Conservation (phyloP, 495 filamentous ascomycete species). For the Pyrenula aspistea region DNA sequence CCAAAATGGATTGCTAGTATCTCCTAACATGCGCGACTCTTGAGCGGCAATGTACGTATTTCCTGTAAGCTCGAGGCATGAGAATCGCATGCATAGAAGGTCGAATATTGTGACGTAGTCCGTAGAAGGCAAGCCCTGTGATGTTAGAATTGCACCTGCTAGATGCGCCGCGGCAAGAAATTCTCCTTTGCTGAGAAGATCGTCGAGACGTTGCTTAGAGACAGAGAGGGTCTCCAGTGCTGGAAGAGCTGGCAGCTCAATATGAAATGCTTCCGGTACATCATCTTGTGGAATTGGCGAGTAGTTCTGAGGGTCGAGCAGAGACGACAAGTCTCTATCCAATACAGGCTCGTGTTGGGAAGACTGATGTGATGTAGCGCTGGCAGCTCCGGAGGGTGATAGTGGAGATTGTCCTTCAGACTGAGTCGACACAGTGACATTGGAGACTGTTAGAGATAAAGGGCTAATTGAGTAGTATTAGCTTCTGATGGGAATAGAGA, state of each 20-base stretch:
- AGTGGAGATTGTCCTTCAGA: slow-evolving; percentile 34
- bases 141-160: slow-evolving; percentile 25
- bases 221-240: slow-evolving; percentile 40
- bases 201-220: slow-evolving; percentile 55
- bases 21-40: slow-evolving; percentile 74
- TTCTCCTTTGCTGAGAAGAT: slow-evolving; percentile 59
- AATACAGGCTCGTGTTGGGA: background rate
- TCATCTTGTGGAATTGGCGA: background rate
- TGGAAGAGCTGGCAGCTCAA: slow-evolving; percentile 30
- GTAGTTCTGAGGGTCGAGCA: background rate
- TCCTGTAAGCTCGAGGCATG: slow-evolving; percentile 65
- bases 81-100: slow-evolving; percentile 70
- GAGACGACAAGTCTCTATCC: background rate
- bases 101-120: slow-evolving; percentile 56
- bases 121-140: slow-evolving; percentile 33
- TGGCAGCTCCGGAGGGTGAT: background rate
- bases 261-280: slow-evolving; percentile 6
- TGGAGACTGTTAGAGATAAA: slow-evolving; percentile 6
- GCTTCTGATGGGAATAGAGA: background rate
- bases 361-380: background rate
- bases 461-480: background rate
- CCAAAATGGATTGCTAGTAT: slow-evolving; percentile 60
- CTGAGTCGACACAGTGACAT: slow-evolving; percentile 30
- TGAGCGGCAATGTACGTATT: slow-evolving; percentile 66
- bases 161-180: slow-evolving; percentile 47